Evolutionary conservation across 164 flowering plant species (phyloP), one percentile per base, ranked within the genome.

Genomic region (Aristolochia californica): DNA sequence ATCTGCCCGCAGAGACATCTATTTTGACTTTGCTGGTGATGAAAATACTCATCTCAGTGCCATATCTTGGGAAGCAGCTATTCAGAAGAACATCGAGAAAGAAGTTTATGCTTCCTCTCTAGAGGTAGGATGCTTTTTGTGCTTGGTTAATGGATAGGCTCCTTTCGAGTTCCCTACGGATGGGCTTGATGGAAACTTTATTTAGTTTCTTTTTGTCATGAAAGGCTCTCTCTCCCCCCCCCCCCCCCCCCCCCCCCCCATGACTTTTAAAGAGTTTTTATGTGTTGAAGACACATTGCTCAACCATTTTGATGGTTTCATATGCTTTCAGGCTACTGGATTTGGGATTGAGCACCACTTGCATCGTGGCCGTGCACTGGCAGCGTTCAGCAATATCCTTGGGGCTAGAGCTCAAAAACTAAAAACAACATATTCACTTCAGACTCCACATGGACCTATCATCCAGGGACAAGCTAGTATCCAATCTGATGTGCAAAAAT

Each of bases 361-460:
- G 74, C 91, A 89, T 69, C 94, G 99, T 62, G 99, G 99, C 22
- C 95, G 96, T 69, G 80, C 97, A 38, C 64, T 93, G 60, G 95
- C 90, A 55, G 97, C 95, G 72, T 84, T 93, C 61, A 83, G 75
- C 57, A 85, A 82, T 64, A 77, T 93, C 64, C 84, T 93, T 54
- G 69, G 66, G 50, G 64, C 45, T 20, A 84, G 99, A 68, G 78
- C 77, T 68, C 78, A 73, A 58, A 82, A 74, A 66, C 63, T 87
- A 64, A 89, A 81, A 64, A 59, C 73, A 50, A 82, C 76, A 43
- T 53, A 45, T 55, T 40, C 54, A 23, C 60, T 52, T 43, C 56
- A 58, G 65, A 81, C 64, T 38, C 71, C 73, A 64, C 70, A 82
- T 49, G 72, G 68, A 66, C 62, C 72, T 58, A 68, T 81, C 4